Base-by-base conservation (phyloP, 169 alveolate species). In the Cryptosporidium sp. region DNA sequence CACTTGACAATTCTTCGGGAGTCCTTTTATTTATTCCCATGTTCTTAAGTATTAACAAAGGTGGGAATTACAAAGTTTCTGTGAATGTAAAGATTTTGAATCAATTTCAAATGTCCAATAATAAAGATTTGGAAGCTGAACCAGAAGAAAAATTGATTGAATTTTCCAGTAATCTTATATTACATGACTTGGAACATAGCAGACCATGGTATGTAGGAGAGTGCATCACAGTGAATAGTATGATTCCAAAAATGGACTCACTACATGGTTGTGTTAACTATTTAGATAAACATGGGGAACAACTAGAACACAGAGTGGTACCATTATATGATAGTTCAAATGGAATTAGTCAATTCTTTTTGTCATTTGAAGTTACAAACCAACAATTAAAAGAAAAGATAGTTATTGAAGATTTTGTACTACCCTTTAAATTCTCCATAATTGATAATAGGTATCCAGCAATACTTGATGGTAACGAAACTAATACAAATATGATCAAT, bases 201-300 rank as follows among this genome's bases (percentile, higher is more conserved):
- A 80, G 75, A 16, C 69, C 26, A 37, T 80, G 89, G 89, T 37
- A 21, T 10, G 75, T 80, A 5, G 89, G 89, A 12, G 73, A 60
- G 16, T 60, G 60, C n/a, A 44, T 80, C n/a, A 31, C 14, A 9
- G 42, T 80, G 9, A 62, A 60, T 16, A 45, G 68, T 16, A 42
- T 12, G 58, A 42, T 80, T 5, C 89, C 89, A 6, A 37, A 60
- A 65, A 42, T 80, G 75, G 62, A 80, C 33, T 62, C 89, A 9
- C 7, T 80, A n/a, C 37, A 80, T 39, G 89, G 89, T 2, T 39
- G 23, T 39, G 75, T 45, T 31, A 80, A 80, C 42, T 80, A 80
- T 39, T 16, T 80, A 16, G n/a, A 62, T 29, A n/a, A 6, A 16
- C 4, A n/a, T 23, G 48, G 48, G 6, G 48, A 16, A 14, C 45